These are phyloP conservation scores for Daldinia bambusicola DNA, from an alignment of 495 filamentous ascomycete genomes.

Conservation along the genomic window DNA sequence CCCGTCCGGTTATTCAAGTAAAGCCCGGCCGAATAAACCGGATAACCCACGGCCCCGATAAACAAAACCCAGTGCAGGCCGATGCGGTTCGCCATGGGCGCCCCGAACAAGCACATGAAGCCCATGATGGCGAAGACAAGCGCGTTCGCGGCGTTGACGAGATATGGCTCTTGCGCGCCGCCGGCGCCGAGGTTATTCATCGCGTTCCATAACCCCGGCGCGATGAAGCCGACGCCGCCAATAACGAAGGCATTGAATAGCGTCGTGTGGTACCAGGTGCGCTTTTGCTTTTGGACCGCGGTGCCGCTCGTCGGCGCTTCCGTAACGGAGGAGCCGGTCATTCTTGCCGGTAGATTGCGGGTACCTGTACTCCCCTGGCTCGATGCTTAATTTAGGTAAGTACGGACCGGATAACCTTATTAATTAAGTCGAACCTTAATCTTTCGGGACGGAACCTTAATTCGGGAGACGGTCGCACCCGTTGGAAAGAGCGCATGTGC, in stretches of 20 bases:
- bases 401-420: too few species aligned
- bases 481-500: too few species aligned
- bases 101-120: constrained; percentile 63
- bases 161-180: constrained; percentile 64
- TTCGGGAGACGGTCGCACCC: too few species aligned
- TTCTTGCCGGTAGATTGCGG: constrained; percentile 1
- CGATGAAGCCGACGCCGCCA: constrained; percentile 65
- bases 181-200: constrained; percentile 67
- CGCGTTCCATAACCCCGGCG: constrained; percentile 70
- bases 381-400: too few species aligned
- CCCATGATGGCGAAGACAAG: constrained; percentile 68
- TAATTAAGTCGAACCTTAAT: neutral
- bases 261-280: constrained; percentile 61
- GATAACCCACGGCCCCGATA: constrained; percentile 66
- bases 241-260: constrained; percentile 66
- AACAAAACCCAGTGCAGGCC: constrained; percentile 64
- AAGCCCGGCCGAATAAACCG: constrained; percentile 65
- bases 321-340: constrained; percentile 6
- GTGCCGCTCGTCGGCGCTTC: neutral
- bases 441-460: too few species aligned
- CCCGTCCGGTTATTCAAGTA: constrained; percentile 70
- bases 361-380: neutral
- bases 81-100: constrained; percentile 63
- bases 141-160: constrained; percentile 68
- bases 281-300: constrained; percentile 11